Evolutionary conservation across 78 protist genomes (phyloP).

Genomic region (Anaeramoeba ignava): DNA sequence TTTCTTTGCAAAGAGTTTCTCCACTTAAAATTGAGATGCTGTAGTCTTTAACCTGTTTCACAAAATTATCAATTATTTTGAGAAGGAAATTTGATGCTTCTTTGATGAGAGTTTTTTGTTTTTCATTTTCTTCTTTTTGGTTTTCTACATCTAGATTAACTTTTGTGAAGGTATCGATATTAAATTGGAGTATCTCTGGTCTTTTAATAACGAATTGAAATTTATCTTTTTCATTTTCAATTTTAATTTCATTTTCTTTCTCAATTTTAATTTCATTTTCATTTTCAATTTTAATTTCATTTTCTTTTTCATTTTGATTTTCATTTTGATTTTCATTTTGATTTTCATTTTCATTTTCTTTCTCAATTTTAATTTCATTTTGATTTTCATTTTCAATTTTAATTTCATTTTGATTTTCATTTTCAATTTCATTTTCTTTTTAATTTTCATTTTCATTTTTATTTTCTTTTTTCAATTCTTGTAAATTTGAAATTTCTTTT

Average conservation of each 20-base stretch:
- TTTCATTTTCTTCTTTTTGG: neutral
- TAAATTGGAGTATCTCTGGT: neutral
- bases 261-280: neutral
- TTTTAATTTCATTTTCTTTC: neutral
- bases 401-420: neutral
- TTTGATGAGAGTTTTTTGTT: neutral
- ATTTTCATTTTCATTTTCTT: neutral
- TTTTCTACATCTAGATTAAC: neutral
- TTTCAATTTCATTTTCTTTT: neutral
- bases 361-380: neutral
- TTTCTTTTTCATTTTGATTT: neutral
- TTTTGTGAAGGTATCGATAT: neutral
- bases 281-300: neutral
- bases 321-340: neutral
- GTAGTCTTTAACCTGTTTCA: neutral
- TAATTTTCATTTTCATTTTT: neutral
- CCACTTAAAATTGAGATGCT: neutral
- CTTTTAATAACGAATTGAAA: neutral
- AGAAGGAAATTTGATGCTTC: neutral
- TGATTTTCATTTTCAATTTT: neutral
- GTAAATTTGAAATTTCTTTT: no score
- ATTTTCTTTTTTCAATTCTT: neutral
- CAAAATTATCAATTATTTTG: neutral
- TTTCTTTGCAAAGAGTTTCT: neutral
- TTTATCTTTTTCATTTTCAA: neutral